These are phyloP conservation scores for Plasmodium berghei DNA, from an alignment of 169 alveolate species.

Conservation along the genomic window DNA sequence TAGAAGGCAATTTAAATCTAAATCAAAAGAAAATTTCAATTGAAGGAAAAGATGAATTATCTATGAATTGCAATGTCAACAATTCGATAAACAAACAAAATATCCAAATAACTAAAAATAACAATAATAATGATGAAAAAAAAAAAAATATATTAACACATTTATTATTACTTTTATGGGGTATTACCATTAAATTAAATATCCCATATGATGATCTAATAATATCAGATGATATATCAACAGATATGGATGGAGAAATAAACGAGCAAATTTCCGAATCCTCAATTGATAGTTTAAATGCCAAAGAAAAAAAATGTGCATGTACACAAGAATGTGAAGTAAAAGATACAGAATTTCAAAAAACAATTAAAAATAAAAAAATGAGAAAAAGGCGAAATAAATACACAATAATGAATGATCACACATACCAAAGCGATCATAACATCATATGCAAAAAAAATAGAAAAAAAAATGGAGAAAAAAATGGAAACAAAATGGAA, in stretches of 20 bases:
- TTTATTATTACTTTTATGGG: slow-evolving; percentile 58
- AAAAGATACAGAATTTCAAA: too few species aligned
- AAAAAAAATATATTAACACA: slow-evolving; percentile 7
- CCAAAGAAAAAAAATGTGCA: not conserved
- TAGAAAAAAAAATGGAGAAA: not conserved
- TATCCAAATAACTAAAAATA: not conserved
- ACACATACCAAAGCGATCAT: too few species aligned
- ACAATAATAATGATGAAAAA: not conserved
- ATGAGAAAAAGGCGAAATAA: too few species aligned
- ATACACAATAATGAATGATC: too few species aligned
- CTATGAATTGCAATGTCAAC: not conserved
- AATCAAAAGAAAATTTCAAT: not conserved
- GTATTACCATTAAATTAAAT: slow-evolving; percentile 32
- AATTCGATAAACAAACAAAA: not conserved
- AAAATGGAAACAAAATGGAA: not conserved
- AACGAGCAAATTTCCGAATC: not conserved
- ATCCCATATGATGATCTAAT: slow-evolving; percentile 22
- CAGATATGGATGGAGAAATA: slow-evolving; percentile 27
- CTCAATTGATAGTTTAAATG: not conserved
- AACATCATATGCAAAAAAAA: not conserved
- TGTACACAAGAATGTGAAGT: too few species aligned
- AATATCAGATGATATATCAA: slow-evolving; percentile 59
- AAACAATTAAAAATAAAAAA: too few species aligned
- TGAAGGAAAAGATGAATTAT: not conserved
- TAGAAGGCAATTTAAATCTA: not conserved